Evolutionary conservation across 2,329 filamentous ascomycete genomes (phyloP), one percentile per base, ranked within the genome.

Genomic region (Penicillium italicum): DNA sequence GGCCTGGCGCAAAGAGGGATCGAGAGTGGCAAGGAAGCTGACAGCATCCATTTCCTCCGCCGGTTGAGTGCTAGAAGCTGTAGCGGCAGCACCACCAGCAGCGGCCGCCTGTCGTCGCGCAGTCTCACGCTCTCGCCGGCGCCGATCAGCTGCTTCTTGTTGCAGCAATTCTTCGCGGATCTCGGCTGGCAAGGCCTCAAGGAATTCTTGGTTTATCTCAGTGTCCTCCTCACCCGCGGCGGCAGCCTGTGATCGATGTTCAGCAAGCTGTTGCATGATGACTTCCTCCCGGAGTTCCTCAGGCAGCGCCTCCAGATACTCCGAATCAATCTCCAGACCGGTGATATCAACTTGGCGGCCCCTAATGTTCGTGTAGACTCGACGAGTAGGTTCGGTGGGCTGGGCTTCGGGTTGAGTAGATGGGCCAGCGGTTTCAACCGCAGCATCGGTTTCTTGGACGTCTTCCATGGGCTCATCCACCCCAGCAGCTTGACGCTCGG

Each of bases 231-330:
- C 89, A 18, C 85, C 83, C 26, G 83, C 81, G 75, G 78, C 83
- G 22, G 70, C 87, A 74, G 90, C 90, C 72, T 94, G 85, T 8
- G 88, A 88, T 60, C 93, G 86, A 62, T 93, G 85, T 62, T 90
- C 86, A 50, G 89, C 91, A 60, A 96, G 84, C 56, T 96, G 91
- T 59, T 92, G 87, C 72, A 95, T 91, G 62, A 99, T 90, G 46
- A 99, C 94, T 71, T 99, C 94, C 72, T 97, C 93, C 43, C 94
- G 84, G 69, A 97, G 86, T 58, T 99, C 95, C 65, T 99, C 94
- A 0, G 94, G 94, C n/a, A 99, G 78, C n/a, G 93, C 95, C 56
- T 94, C 90, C 7, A 99, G 84, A 73, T 97, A 99, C 54, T 96
- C 92, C 16, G 89, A 84, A 69, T 99, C 94, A 65, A 99, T 97